Percentiles rank a stretch among this genome's conserved stretches.
phyloP scores from a whole-genome alignment of 2,329 filamentous ascomycete genomes.

The Lecanosticta acicola region DNA sequence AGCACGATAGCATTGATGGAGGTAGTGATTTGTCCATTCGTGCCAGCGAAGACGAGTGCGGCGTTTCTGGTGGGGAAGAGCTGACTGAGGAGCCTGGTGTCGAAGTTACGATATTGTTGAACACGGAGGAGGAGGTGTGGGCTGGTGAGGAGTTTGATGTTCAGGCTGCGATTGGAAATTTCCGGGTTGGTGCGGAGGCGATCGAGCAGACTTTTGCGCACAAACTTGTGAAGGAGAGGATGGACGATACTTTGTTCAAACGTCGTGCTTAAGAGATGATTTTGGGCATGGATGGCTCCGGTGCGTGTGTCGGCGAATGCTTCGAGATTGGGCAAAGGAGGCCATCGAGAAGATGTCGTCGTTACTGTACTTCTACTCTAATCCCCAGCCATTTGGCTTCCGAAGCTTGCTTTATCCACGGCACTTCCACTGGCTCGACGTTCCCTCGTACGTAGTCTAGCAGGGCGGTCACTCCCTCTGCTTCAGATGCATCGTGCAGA shows the following conservation, averaged over 20 bases:
- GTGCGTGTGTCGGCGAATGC: too few relatives aligned
- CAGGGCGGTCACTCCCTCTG: background rate
- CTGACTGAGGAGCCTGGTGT: too few relatives aligned
- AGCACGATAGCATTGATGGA: too few relatives aligned
- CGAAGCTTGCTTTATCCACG: slow-evolving; percentile 1
- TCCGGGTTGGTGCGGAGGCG: background rate
- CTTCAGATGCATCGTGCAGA: background rate
- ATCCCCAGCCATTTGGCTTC: slow-evolving; percentile 3
- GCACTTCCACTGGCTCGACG: background rate
- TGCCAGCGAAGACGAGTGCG: too few relatives aligned
- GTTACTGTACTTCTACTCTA: background rate
- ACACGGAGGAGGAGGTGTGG: background rate
- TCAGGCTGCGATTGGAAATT: background rate
- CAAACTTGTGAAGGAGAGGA: background rate
- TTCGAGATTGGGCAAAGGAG: background rate
- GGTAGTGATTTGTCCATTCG: too few relatives aligned
- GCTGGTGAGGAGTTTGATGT: background rate
- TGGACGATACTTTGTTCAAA: slow-evolving; percentile 1
- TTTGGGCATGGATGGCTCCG: too few relatives aligned
- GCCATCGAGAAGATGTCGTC: background rate
- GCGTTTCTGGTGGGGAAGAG: too few relatives aligned
- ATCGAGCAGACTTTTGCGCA: slow-evolving; percentile 1
- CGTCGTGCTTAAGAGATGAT: background rate
- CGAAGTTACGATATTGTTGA: too few relatives aligned
- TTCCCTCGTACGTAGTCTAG: background rate